phyloP scores from a whole-genome alignment of 305 asterid genomes.

The Fraxinus floribunda region DNA sequence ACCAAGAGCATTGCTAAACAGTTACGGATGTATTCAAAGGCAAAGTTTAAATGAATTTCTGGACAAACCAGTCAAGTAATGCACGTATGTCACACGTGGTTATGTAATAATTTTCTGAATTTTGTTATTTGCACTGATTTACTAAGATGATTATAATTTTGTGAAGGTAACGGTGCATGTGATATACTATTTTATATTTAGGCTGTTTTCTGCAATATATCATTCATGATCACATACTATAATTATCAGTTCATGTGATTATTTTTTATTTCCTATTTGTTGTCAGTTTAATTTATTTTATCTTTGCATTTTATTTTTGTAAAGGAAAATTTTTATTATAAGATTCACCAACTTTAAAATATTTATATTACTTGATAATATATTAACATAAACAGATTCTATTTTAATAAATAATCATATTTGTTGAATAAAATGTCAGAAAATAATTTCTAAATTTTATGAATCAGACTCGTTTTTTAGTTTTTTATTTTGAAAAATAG shows the following conservation, averaged over 20 bases:
- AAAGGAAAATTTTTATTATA: too few relatives aligned
- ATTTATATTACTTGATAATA: neutral
- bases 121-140: neutral
- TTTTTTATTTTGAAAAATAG: too few relatives aligned
- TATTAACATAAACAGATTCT: too few relatives aligned
- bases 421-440: too few relatives aligned
- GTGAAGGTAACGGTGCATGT: neutral
- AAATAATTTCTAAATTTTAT: too few relatives aligned
- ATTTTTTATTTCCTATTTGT: neutral
- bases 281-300: neutral
- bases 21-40: slow-evolving; percentile 23
- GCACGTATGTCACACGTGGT: neutral
- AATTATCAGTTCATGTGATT: neutral
- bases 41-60: slow-evolving; percentile 38
- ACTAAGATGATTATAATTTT: too few relatives aligned
- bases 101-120: neutral
- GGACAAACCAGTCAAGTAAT: neutral
- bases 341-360: neutral
- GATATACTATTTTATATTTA: too few relatives aligned
- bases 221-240: neutral
- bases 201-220: too few relatives aligned
- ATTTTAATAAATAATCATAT: too few relatives aligned
- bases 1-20: slow-evolving; percentile 18
- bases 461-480: too few relatives aligned
- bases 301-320: neutral